Evolutionary conservation across 176 grass and related monocot species (phyloP), one percentile per base, ranked within the genome.

Genomic region (Bonia amplexicaulis): DNA sequence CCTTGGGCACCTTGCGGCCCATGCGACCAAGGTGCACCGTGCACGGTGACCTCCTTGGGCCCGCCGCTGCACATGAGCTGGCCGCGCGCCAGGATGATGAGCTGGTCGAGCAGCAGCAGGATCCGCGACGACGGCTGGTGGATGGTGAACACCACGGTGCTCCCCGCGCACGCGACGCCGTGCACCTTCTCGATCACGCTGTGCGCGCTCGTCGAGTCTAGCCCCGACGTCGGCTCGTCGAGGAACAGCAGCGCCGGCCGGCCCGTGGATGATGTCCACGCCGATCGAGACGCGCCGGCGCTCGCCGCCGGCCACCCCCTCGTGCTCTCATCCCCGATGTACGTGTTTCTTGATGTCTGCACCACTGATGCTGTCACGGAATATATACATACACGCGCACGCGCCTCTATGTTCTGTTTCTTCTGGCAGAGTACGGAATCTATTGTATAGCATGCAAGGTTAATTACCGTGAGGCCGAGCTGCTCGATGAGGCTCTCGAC

Each of bases 121-220:
- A 92, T 89, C 13, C 87, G 87, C 53, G 84, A 92, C 16, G 91
- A 92, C 70, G 91, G 91, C 87, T 92, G 87, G 91, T 92, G 87
- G 80, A 92, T 92, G 76, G 91, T 92, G 16, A 92, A 84, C 74
- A 92, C 88, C 61, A 87, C 87, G 26, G 90, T 92, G 90, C 91
- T 92, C 33, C 91, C 91, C 2, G 80, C 77, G 91, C 91, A 89
- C 22, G 91, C 91, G 84, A 92, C 87, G 87, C 89, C 84, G 84
- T 89, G 87, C 80, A 89, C 91, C 87, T 87, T 92, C 89, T 94
- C 84, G 64, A 97, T 86, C 78, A 97, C 94, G 75, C 85, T 92
- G 82, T 90, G 81, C 60, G 94, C 94, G 81, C 91, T 94, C n/a
- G 94, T 97, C 2, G 94, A 97, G 85, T 97, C 91, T 12, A 94